phyloP scores from a whole-genome alignment of 2,329 filamentous ascomycete species.

The Alternaria sp. region DNA sequence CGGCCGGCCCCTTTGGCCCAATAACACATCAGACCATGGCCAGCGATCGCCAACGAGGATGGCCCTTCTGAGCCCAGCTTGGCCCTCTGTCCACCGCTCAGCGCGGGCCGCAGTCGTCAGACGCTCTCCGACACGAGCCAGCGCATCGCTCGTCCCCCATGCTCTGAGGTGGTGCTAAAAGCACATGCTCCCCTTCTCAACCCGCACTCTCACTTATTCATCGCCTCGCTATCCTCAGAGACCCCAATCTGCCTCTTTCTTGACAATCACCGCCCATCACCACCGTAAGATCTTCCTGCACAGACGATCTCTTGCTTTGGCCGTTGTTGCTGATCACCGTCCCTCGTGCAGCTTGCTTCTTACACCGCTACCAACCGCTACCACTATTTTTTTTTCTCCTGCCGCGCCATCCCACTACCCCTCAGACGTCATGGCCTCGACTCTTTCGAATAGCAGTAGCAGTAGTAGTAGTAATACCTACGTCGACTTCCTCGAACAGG shows the following conservation, averaged over 20 bases:
- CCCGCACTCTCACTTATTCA: constrained; percentile 36
- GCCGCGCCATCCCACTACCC: constrained; percentile 8
- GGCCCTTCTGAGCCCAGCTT: constrained; percentile 41
- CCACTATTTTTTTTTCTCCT: constrained; percentile 3
- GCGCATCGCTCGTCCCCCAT: constrained; percentile 36
- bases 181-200: constrained; percentile 34
- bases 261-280: constrained; percentile 3
- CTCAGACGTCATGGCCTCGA: constrained; percentile 38
- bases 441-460: constrained; percentile 29
- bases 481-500: constrained; percentile 45
- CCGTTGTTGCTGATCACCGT: constrained; percentile 35
- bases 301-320: constrained; percentile 15
- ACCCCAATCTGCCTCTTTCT: constrained; percentile 20
- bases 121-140: constrained; percentile 45
- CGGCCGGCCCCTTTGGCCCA: constrained; percentile 20
- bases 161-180: constrained; percentile 36
- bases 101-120: constrained; percentile 37
- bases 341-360: constrained; percentile 30
- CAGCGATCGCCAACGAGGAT: constrained; percentile 36
- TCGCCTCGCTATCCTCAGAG: constrained; percentile 36
- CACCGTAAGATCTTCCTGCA: constrained; percentile 30
- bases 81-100: constrained; percentile 32
- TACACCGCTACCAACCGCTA: constrained; percentile 12
- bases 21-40: constrained; percentile 21
- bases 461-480: constrained; percentile 24